Percentiles rank a stretch among this genome's conserved stretches.
phyloP scores from a whole-genome alignment of 208 protist genomes.

The Histomonas meleagridis region DNA sequence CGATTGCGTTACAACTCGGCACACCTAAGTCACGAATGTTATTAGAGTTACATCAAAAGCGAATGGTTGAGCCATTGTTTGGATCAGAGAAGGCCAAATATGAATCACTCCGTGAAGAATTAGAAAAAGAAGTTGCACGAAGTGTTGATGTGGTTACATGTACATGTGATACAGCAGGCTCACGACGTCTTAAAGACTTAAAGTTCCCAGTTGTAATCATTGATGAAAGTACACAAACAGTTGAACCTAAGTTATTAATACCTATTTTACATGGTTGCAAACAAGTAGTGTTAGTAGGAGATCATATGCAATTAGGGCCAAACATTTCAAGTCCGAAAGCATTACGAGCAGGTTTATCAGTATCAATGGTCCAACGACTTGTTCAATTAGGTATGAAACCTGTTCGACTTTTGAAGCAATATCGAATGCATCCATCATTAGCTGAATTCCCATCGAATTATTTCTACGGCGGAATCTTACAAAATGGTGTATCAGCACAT shows the following conservation, averaged over 20 bases:
- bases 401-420: constrained; percentile 79
- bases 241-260: constrained; percentile 86
- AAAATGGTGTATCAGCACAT: constrained; percentile 73
- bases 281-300: constrained; percentile 72
- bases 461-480: constrained; percentile 88
- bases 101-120: background rate
- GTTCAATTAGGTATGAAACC: constrained; percentile 69
- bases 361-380: constrained; percentile 83
- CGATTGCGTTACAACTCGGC: constrained; percentile 61
- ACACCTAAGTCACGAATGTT: constrained; percentile 53
- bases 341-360: constrained; percentile 64
- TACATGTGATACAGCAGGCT: constrained; percentile 78
- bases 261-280: constrained; percentile 73
- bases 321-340: constrained; percentile 80
- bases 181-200: constrained; percentile 63
- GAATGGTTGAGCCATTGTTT: background rate
- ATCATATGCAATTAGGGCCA: constrained; percentile 85
- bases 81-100: background rate
- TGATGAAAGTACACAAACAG: constrained; percentile 78
- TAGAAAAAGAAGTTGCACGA: constrained; percentile 40
- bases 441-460: constrained; percentile 77
- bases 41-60: constrained; percentile 58
- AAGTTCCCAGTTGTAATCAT: constrained; percentile 77
- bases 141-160: constrained; percentile 78
- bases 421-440: constrained; percentile 91